Evolutionary conservation across 225 moss, liverwort and hornwort species (phyloP).

Genomic region (Marchantia paleacea): DNA sequence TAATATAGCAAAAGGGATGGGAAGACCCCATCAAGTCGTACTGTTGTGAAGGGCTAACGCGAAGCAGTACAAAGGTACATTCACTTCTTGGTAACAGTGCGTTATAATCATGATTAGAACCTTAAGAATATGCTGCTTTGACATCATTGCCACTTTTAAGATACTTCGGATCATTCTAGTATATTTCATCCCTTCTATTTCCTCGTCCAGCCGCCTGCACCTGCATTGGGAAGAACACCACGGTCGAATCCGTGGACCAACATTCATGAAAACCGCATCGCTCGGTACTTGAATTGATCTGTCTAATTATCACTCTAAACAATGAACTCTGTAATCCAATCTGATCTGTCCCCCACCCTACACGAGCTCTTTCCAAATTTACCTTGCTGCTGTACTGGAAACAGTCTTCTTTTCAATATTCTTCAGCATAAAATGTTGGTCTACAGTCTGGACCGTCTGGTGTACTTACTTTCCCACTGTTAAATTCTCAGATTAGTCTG

Average conservation of each 20-base stretch:
- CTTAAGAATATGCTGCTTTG: slow-evolving; percentile 1
- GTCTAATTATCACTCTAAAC: neutral
- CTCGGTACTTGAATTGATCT: neutral
- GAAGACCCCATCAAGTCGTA: no score
- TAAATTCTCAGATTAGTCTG: no score
- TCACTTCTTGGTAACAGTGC: neutral
- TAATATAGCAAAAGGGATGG: no score
- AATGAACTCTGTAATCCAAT: neutral
- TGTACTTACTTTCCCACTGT: no score
- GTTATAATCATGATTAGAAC: neutral
- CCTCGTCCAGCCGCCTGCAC: neutral
- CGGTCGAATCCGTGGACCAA: neutral
- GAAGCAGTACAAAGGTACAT: neutral
- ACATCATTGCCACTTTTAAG: neutral
- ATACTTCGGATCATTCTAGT: slow-evolving; percentile 12
- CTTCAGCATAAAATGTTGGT: no score
- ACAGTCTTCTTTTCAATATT: no score
- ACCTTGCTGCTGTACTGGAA: no score
- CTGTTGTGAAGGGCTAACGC: no score
- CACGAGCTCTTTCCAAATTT: no score
- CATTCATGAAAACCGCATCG: neutral
- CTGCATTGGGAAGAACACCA: neutral
- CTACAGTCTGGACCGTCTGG: no score
- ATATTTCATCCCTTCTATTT: neutral
- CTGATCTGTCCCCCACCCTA: no score